These are phyloP conservation scores for Phytophthora ramorum DNA, from an alignment of 352 stramenopile species.

Conservation along the genomic window DNA sequence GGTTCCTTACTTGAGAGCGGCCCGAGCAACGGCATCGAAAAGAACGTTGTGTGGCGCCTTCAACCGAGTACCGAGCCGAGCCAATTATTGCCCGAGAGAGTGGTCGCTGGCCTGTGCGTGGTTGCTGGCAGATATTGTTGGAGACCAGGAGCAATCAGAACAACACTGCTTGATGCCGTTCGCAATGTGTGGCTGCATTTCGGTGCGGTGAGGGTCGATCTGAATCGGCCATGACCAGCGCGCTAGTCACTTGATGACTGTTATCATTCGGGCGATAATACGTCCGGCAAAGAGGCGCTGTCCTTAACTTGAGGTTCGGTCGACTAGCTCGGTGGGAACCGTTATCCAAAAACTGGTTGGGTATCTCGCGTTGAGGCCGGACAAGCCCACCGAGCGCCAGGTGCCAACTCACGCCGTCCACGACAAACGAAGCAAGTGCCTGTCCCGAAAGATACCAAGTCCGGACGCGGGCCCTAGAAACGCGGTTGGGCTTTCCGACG, in stretches of 20 bases:
- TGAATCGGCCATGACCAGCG: neutral
- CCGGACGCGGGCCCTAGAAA: neutral
- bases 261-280: neutral
- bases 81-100: no score
- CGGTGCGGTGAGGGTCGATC: no score
- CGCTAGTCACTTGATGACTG: neutral
- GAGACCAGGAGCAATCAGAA: no score
- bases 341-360: slow-evolving; percentile 23
- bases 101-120: no score
- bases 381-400: neutral
- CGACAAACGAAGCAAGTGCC: neutral
- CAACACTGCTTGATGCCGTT: no score
- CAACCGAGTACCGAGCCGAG: no score
- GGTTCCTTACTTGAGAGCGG: neutral
- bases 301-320: neutral
- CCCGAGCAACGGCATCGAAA: no score
- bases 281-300: neutral
- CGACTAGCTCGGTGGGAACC: neutral
- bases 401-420: neutral
- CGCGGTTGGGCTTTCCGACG: no score
- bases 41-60: no score
- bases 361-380: slow-evolving; percentile 10
- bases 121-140: no score
- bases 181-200: no score
- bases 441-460: slow-evolving; percentile 16